Base-by-base conservation (phyloP, 768 basidiomycete genomes). In the Sarcomyxa edulis region DNA sequence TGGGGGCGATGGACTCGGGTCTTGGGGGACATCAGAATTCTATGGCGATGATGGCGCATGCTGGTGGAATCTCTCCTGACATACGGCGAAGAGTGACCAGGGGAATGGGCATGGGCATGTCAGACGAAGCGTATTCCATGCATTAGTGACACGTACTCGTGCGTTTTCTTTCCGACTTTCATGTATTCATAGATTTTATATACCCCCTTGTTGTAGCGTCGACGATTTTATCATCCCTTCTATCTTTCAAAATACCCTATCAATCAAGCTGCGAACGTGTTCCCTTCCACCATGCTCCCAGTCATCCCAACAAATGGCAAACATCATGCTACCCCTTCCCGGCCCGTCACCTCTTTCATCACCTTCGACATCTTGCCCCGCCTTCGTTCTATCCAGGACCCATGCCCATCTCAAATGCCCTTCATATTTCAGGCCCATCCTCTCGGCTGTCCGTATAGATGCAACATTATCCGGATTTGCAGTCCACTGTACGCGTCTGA, bases 401-500 rank as follows among this genome's bases (percentile, higher is more conserved):
- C 71, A 64, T n/a, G 65, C 52, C 71, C 74, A 76, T 47, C 61
- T 31, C 6, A 53, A 42, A n/a, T n/a, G n/a, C 0, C 57, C 67
- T 46, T 78, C 77, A 16, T 48, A 26, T 45, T 52, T 52, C 45
- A 78, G 63, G 0, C 74, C 75, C 55, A 76, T 58, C 43, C 63
- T 59, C 46, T 66, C 51, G 6, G 74, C 77, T 0, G 61, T 52
- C 8, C 44, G 33, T 4, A 69, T 48, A 12, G 68, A 71, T 5
- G 58, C 53, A 2, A 19, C 25, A 45, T 78, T 77, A 10, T 28
- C 35, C 20, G 53, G 42, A 24, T 68, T 58, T 14, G 71, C 54
- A 31, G 58, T 64, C 68, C 72, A 79, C 45, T 71, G 68, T 3
- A 74, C 65, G 8, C 75, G 56, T 10, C 73, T 56, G 24, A 77